Conservation (phyloP, 1,284 basidiomycete genomes). For the Pulveroboletus sp. region DNA sequence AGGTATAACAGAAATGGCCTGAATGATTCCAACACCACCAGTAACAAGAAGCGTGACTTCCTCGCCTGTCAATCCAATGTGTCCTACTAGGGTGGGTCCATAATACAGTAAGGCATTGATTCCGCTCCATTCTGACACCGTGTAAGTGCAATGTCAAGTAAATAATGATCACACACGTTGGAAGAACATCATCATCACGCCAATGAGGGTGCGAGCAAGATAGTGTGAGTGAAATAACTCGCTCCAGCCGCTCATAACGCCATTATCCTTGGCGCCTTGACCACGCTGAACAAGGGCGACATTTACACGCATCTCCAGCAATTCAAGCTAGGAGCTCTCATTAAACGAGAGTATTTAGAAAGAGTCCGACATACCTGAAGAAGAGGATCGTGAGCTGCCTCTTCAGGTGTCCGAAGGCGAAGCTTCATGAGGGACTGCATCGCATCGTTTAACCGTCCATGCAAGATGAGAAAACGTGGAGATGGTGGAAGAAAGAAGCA, state of each 20-base stretch:
- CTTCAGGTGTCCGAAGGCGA: conserved; percentile 38
- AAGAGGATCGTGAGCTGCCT: conserved; percentile 46
- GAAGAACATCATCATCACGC: conserved; percentile 72
- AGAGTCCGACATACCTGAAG: conserved; percentile 40
- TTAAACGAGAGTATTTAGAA: conserved; percentile 2
- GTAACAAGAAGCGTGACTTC: conserved; percentile 60
- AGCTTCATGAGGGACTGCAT: conserved; percentile 49
- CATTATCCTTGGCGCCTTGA: conserved; percentile 16
- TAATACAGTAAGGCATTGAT: conserved; percentile 82
- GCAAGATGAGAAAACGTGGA: conserved; percentile 61
- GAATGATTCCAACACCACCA: conserved; percentile 77
- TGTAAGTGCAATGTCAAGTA: background rate
- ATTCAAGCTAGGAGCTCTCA: conserved; percentile 49
- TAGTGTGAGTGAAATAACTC: conserved; percentile 52
- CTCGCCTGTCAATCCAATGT: conserved; percentile 54
- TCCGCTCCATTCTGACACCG: conserved; percentile 68
- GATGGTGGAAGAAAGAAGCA: conserved; percentile 68
- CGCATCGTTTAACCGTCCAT: conserved; percentile 55
- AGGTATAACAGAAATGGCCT: conserved; percentile 72
- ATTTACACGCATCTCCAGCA: conserved; percentile 71
- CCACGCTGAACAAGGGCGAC: conserved; percentile 43
- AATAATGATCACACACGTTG: conserved; percentile 51
- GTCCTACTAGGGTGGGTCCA: conserved; percentile 66
- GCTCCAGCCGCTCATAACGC: conserved; percentile 42
- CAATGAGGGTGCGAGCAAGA: conserved; percentile 58